Percentiles rank a stretch among this genome's conserved stretches.
Conservation (phyloP, 306 rosid genomes). For the Albizia julibrissin region DNA sequence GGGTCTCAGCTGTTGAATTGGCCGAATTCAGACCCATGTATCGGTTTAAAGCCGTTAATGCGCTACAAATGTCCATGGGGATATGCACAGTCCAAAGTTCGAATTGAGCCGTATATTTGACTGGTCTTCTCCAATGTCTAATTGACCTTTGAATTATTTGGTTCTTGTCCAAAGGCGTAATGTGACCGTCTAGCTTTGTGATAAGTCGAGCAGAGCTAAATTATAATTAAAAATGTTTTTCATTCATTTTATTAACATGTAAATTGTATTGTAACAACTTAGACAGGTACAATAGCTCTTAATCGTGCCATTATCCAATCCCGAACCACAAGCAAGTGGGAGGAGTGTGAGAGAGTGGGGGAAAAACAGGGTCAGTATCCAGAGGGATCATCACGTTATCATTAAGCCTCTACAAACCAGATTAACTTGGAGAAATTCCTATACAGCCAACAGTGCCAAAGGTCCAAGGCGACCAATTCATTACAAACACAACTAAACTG, state of each 20-base stretch:
- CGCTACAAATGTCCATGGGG: constrained; percentile 62
- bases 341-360: neutral
- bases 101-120: neutral
- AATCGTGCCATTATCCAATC: neutral
- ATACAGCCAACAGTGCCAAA: constrained; percentile 54
- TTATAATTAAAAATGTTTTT: neutral
- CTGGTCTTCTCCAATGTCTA: neutral
- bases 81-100: constrained; percentile 35
- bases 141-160: neutral
- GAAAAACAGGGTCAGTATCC: neutral
- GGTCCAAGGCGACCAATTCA: constrained; percentile 42
- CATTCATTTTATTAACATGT: neutral
- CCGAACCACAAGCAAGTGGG: neutral
- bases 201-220: neutral
- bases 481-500: constrained; percentile 50
- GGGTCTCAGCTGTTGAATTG: constrained; percentile 14
- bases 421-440: constrained; percentile 61
- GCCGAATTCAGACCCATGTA: too few relatives aligned
- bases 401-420: constrained; percentile 58
- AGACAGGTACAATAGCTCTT: neutral
- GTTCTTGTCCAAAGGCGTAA: too few relatives aligned
- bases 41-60: constrained; percentile 33
- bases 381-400: constrained; percentile 8
- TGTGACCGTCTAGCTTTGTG: too few relatives aligned
- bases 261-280: neutral